These are phyloP conservation scores for Gelatoporia subvermispora DNA, from an alignment of 768 basidiomycete species.

Conservation along the genomic window DNA sequence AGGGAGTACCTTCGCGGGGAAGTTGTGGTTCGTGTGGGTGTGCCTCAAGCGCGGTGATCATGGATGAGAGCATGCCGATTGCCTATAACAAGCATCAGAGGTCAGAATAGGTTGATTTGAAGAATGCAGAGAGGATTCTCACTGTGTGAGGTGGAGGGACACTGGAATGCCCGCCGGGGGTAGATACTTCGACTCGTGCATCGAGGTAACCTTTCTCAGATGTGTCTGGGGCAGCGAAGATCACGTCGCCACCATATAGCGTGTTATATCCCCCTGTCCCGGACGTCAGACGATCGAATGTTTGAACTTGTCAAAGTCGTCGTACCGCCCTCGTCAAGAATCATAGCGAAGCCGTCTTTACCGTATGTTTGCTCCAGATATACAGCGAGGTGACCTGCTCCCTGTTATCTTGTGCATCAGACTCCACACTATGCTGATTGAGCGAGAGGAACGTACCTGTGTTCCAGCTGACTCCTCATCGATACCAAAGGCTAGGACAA, in stretches of 20 bases:
- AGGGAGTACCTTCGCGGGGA: constrained; percentile 52
- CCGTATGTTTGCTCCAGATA: constrained; percentile 62
- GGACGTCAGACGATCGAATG: not conserved
- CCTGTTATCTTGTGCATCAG: constrained; percentile 31
- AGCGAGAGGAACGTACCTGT: constrained; percentile 9
- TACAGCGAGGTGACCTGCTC: constrained; percentile 44
- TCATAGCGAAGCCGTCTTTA: constrained; percentile 61
- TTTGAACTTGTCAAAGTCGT: constrained; percentile 4
- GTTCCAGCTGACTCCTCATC: constrained; percentile 43
- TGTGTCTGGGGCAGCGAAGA: constrained; percentile 58
- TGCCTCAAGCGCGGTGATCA: constrained; percentile 65
- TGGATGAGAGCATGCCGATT: constrained; percentile 58
- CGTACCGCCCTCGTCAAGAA: constrained; percentile 86
- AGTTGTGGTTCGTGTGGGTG: constrained; percentile 54
- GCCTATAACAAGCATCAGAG: not conserved
- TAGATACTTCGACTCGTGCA: constrained; percentile 56
- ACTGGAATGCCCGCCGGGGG: constrained; percentile 82
- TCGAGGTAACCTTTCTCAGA: constrained; percentile 73
- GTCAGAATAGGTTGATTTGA: not conserved
- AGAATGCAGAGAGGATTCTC: constrained; percentile 10
- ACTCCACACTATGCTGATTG: not conserved
- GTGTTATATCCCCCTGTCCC: constrained; percentile 42
- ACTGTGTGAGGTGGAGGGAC: constrained; percentile 80
- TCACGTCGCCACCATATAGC: constrained; percentile 39
- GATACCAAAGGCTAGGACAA: constrained; percentile 40